Percentiles rank a stretch among this genome's conserved stretches.
phyloP scores from a whole-genome alignment of 371 early-diverging fungal species.

The Syncephalastrum sp. region DNA sequence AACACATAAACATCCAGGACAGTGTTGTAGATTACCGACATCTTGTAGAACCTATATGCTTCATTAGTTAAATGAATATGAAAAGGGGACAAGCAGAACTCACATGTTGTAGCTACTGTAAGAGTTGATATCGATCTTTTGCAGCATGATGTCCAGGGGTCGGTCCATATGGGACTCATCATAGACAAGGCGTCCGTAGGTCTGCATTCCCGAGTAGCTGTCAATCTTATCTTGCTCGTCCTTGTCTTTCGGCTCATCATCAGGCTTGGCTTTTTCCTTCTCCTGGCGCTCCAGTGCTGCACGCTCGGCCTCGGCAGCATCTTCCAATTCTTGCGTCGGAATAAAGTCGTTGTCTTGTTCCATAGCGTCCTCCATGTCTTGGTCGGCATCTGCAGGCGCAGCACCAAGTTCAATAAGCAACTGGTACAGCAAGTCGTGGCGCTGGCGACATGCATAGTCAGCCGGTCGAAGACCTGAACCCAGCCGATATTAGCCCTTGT shows the following conservation, averaged over 20 bases:
- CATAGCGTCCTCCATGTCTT: conserved; percentile 9
- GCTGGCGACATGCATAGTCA: conserved; percentile 20
- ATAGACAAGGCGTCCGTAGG: conserved; percentile 35
- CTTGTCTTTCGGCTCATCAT: conserved; percentile 15
- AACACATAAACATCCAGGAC: conserved; percentile 51
- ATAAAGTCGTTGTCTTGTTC: conserved; percentile 25
- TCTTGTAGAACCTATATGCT: conserved; percentile 52
- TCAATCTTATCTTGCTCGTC: conserved; percentile 26
- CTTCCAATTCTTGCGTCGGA: conserved; percentile 28
- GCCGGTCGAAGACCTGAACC: conserved; percentile 23
- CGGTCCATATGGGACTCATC: conserved; percentile 22
- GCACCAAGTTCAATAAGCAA: conserved; percentile 14
- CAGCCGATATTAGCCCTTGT: not conserved
- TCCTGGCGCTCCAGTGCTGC: conserved; percentile 28
- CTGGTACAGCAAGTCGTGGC: conserved; percentile 17
- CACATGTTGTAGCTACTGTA: conserved; percentile 37
- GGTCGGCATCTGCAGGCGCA: conserved; percentile 3
- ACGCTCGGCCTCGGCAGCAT: conserved; percentile 43
- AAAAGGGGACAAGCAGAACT: not conserved
- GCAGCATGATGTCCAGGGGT: conserved; percentile 49
- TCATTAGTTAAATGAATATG: not conserved
- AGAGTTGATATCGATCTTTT: conserved; percentile 44
- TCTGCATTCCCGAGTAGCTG: conserved; percentile 32
- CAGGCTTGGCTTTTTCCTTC: conserved; percentile 4
- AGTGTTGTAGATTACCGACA: conserved; percentile 54